Percentiles rank a stretch among this genome's conserved stretches.
Conservation (phyloP, 306 rosid genomes). For the Acacia melanoxylon region DNA sequence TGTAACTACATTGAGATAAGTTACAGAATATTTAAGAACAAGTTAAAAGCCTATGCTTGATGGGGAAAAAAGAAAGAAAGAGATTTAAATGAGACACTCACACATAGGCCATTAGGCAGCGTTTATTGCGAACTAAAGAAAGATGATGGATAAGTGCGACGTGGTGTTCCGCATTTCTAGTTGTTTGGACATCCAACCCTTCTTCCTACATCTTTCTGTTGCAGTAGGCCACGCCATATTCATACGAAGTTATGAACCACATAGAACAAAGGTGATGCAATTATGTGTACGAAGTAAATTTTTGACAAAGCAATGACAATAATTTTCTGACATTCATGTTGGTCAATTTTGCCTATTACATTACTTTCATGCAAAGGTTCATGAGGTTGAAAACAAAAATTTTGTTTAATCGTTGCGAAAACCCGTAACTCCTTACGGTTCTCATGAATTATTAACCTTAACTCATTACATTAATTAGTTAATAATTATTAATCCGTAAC, state of each 20-base stretch:
- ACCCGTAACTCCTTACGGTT: too few relatives aligned
- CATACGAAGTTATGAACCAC: not conserved
- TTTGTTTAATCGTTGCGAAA: too few relatives aligned
- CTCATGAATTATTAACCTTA: too few relatives aligned
- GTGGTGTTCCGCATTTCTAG: slow-evolving; percentile 76
- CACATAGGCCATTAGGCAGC: slow-evolving; percentile 83
- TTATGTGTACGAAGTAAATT: not conserved
- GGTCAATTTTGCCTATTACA: too few relatives aligned
- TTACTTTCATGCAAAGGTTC: too few relatives aligned
- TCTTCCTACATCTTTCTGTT: slow-evolving; percentile 84
- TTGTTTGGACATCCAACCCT: slow-evolving; percentile 80
- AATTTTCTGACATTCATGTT: not conserved
- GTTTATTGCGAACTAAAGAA: slow-evolving; percentile 83
- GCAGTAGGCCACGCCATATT: not conserved
- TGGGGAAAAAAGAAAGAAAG: slow-evolving; percentile 10
- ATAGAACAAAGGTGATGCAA: not conserved
- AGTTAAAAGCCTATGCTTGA: not conserved
- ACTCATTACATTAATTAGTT: too few relatives aligned
- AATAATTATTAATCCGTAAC: too few relatives aligned
- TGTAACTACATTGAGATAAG: slow-evolving; percentile 50
- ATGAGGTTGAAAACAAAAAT: too few relatives aligned
- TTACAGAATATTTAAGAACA: slow-evolving; percentile 16
- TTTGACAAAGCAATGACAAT: not conserved
- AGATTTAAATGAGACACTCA: slow-evolving; percentile 35
- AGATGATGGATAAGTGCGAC: slow-evolving; percentile 92